phyloP scores from a whole-genome alignment of 768 basidiomycete genomes.

The Lactifluus piperatus region DNA sequence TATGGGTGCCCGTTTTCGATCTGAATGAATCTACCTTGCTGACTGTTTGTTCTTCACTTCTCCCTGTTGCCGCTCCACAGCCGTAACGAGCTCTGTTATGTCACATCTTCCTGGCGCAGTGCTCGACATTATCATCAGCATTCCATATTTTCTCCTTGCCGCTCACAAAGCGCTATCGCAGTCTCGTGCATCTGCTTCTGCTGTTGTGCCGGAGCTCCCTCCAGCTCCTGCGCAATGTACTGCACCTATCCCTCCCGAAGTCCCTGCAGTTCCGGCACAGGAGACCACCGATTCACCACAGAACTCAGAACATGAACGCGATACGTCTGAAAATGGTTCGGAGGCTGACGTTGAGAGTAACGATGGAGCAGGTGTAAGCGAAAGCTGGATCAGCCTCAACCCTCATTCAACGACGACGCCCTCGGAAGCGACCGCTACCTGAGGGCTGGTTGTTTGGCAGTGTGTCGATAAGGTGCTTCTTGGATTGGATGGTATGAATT shows the following conservation, averaged over 20 bases:
- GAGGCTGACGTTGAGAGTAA: slow-evolving; percentile 67
- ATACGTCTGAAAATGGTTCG: slow-evolving; percentile 41
- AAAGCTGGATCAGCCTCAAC: slow-evolving; percentile 64
- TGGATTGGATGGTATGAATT: neutral
- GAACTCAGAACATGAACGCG: slow-evolving; percentile 22
- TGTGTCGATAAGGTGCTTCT: neutral
- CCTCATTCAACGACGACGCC: slow-evolving; percentile 5
- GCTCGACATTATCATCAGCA: slow-evolving; percentile 54
- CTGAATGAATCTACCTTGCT: neutral
- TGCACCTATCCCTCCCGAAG: slow-evolving; percentile 25
- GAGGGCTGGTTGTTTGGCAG: neutral
- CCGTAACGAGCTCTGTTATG: slow-evolving; percentile 58
- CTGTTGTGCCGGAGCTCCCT: slow-evolving; percentile 4
- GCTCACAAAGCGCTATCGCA: slow-evolving; percentile 54
- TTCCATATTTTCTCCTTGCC: slow-evolving; percentile 58
- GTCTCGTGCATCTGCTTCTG: slow-evolving; percentile 34
- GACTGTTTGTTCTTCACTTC: slow-evolving; percentile 7
- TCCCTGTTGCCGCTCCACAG: slow-evolving; percentile 39
- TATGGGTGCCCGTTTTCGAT: slow-evolving; percentile 28
- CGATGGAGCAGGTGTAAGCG: slow-evolving; percentile 41
- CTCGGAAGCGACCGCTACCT: neutral
- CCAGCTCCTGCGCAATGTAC: neutral
- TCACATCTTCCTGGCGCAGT: slow-evolving; percentile 59
- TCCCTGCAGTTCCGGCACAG: neutral
- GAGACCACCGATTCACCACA: slow-evolving; percentile 15